Base-by-base conservation (phyloP, 2,329 filamentous ascomycete genomes). In the Cyclaneusma minus region DNA sequence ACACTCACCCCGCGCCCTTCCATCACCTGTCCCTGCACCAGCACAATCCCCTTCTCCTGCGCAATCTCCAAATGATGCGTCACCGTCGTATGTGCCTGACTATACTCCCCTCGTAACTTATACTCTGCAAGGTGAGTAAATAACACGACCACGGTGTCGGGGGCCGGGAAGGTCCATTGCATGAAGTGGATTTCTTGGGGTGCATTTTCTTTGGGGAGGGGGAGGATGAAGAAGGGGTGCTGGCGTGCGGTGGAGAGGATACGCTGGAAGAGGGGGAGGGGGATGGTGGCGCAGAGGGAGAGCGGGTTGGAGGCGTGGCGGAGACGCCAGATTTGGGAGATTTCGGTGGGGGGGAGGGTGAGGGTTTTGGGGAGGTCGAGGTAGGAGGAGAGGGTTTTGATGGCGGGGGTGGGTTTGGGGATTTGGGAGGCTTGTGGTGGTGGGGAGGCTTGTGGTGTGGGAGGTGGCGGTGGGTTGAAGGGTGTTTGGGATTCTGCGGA, bases 61-160 rank as follows among this genome's bases (percentile, higher is more conserved):
- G 68, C 68, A 3, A 94, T 56, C 50, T 98, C 89, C 10, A 77
- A 56, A 52, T 98, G 82, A 52, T 95, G 84, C 21, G 87, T 94
- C 29, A 95, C 61, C 3, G 83, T 94, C 0, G 89, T 98, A 47
- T 98, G 89, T 24, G 89, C 85, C 51, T 78, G 71, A 22, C 83
- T 83, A 46, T 73, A 98, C 51, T 93, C 81, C 27, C 85, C 85
- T 27, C 87, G 67, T 31, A 82, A 56, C 61, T 95, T 94, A 58
- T 79, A 98, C 49, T 94, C 83, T 10, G 82, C 87, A 16, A 98
- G 64, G 45, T 89, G 80, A 1, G 89, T 98, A 56, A 98, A 95
- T 17, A 98, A 71, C 5, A 95, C 75, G 0, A 78, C 82, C 32
- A 67, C 69, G 3, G 72, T 76, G 33, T 64, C 16, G 56, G 62